Conservation (phyloP, 352 stramenopile genomes). For the Globisporangium heterothallicum region DNA sequence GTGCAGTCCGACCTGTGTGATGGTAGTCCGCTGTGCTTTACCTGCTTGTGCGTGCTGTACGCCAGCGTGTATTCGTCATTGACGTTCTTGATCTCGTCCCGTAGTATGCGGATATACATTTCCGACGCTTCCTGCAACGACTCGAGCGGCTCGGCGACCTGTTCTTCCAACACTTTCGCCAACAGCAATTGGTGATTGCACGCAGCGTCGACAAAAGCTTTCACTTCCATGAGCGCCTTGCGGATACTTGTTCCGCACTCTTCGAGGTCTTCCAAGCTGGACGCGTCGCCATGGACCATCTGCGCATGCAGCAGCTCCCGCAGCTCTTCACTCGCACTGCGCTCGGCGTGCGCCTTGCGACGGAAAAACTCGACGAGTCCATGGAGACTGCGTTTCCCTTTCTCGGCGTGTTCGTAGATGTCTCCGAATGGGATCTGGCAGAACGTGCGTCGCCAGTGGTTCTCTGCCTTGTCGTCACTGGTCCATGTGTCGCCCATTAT, state of each 20-base stretch:
- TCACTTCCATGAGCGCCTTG: slow-evolving; percentile 52
- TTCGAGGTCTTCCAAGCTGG: slow-evolving; percentile 54
- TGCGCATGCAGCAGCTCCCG: slow-evolving; percentile 36
- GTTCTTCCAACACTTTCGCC: slow-evolving; percentile 75
- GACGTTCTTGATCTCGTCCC: slow-evolving; percentile 70
- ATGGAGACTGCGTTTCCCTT: slow-evolving; percentile 69
- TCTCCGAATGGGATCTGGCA: slow-evolving; percentile 75
- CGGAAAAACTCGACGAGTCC: slow-evolving; percentile 69
- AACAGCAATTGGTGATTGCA: slow-evolving; percentile 69
- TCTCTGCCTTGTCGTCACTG: slow-evolving; percentile 60
- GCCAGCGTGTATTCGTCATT: slow-evolving; percentile 64
- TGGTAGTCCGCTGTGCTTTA: background rate
- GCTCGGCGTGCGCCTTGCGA: slow-evolving; percentile 58
- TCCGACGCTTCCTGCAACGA: slow-evolving; percentile 72
- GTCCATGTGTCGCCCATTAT: slow-evolving; percentile 24
- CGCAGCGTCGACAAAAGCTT: slow-evolving; percentile 51
- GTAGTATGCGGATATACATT: slow-evolving; percentile 74
- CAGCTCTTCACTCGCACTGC: slow-evolving; percentile 53
- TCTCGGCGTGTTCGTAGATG: slow-evolving; percentile 79
- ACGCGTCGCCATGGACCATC: slow-evolving; percentile 10
- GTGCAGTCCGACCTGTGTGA: too few species aligned
- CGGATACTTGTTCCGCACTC: slow-evolving; percentile 61
- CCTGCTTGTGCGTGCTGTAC: slow-evolving; percentile 31
- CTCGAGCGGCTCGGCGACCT: slow-evolving; percentile 71
- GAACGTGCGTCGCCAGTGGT: slow-evolving; percentile 84